phyloP scores from a whole-genome alignment of 192 early-diverging fungal genomes.

The Coemansia pectinata region DNA sequence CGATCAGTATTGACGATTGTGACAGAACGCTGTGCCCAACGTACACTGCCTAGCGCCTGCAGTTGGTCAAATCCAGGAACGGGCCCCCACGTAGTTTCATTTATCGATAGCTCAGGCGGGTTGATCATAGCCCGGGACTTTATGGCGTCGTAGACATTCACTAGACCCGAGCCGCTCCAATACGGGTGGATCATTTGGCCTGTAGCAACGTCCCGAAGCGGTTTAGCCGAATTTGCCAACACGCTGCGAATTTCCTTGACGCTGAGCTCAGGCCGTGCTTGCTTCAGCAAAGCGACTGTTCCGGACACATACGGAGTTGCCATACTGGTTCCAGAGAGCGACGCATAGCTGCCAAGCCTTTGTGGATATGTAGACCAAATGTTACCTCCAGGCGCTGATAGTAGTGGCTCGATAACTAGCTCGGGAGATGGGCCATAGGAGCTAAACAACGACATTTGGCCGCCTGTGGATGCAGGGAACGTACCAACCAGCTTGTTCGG shows the following conservation, averaged over 20 bases:
- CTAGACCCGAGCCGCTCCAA: conserved; percentile 67
- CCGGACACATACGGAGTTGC: conserved; percentile 75
- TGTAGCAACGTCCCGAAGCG: conserved; percentile 39
- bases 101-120: conserved; percentile 62
- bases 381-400: conserved; percentile 68
- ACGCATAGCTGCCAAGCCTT: conserved; percentile 40
- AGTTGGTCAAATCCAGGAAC: neutral
- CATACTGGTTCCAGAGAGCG: conserved; percentile 81
- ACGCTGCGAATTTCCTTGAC: conserved; percentile 28
- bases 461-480: conserved; percentile 43
- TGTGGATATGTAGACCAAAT: conserved; percentile 66
- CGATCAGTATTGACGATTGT: conserved; percentile 32
- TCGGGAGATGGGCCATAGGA: conserved; percentile 68
- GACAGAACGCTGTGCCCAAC: conserved; percentile 24
- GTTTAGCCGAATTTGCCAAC: conserved; percentile 59
- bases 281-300: conserved; percentile 63
- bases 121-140: conserved; percentile 51
- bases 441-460: conserved; percentile 60
- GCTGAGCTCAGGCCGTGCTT: conserved; percentile 43
- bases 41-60: neutral
- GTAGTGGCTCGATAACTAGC: conserved; percentile 60
- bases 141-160: conserved; percentile 69
- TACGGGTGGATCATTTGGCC: conserved; percentile 47
- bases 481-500: conserved; percentile 27
- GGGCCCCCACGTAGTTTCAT: conserved; percentile 15